Evolutionary conservation across 805 yeast genomes (phyloP), one percentile per base, ranked within the genome.

Genomic region (Saturnispora zaruensis): DNA sequence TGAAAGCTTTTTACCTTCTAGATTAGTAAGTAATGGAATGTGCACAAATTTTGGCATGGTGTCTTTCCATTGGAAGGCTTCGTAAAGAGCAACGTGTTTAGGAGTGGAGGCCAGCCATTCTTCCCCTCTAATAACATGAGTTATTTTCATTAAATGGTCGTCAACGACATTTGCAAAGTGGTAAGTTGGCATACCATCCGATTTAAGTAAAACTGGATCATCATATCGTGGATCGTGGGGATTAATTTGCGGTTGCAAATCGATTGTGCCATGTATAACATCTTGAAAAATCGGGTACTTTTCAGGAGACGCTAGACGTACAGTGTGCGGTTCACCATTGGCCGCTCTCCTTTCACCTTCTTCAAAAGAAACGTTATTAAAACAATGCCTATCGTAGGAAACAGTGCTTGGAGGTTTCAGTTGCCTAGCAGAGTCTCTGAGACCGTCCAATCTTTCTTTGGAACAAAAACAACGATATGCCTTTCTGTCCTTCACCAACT

Each of bases 41-140:
- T 93, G 99, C n/a, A 85, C 74, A 63, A 79, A 93, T 18, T 73
- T 60, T 0, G 99, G 99, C 50, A 48, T 48, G 3, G 37, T 28
- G 1, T 84, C 79, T 0, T 60, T 55, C 97, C 97, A 91, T 0
- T 86, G 87, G 62, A 91, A 83, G 0, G 96, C 95, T 16, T 75
- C 58, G 62, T 93, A 95, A 46, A 93, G 64, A 0, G 96, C 91
- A 43, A 89, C 74, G 60, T 93, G 99, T 59, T 90, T 91, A 2
- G 97, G 96, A 0, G 99, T 93, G 0, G 98, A 87, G 1, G 96
- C 85, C 9, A 93, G 69, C 99, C 99, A 93, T 65, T 93, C 99
- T 61, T 93, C 99, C 32, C 99, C 99, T 57, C 99, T 74, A 5
- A 93, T 81, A 7, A 93, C 99, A 66, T 93, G 97, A 0, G 96